Evolutionary conservation across 192 early-diverging fungal genomes (phyloP).

Genomic region (Helicostylum pulchrum): DNA sequence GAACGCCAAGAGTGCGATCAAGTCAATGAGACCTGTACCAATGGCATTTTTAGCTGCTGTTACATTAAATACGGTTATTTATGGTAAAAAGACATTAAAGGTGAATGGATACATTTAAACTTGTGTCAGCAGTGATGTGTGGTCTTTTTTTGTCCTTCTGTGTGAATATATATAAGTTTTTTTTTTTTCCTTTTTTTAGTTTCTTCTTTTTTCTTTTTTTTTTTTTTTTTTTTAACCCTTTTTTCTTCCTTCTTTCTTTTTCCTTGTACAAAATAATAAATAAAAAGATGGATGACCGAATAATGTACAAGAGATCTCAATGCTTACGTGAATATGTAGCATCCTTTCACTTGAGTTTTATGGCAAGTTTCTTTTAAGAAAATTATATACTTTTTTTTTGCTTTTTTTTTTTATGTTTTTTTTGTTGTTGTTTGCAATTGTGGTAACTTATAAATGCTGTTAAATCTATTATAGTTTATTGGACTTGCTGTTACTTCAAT

Average conservation of each 20-base stretch:
- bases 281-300: constrained; percentile 5
- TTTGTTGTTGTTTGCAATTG: background rate
- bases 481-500: constrained; percentile 8
- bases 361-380: constrained; percentile 15
- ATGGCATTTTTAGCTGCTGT: constrained; percentile 22
- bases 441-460: background rate
- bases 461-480: too few species aligned
- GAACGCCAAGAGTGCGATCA: constrained; percentile 23
- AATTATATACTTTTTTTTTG: background rate
- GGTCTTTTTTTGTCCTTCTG: background rate
- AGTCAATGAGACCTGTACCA: constrained; percentile 25
- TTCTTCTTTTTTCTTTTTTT: background rate
- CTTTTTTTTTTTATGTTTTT: background rate
- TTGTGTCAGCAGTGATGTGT: too few species aligned
- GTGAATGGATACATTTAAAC: constrained; percentile 35
- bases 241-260: background rate
- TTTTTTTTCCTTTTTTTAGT: background rate
- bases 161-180: background rate
- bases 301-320: constrained; percentile 16
- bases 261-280: background rate
- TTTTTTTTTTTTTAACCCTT: background rate
- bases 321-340: constrained; percentile 17
- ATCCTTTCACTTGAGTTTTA: constrained; percentile 12
- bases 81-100: constrained; percentile 36
- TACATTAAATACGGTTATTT: constrained; percentile 22